These are phyloP conservation scores for Sequoia sempervirens DNA, from an alignment of 75 land plant genomes.

Conservation along the genomic window DNA sequence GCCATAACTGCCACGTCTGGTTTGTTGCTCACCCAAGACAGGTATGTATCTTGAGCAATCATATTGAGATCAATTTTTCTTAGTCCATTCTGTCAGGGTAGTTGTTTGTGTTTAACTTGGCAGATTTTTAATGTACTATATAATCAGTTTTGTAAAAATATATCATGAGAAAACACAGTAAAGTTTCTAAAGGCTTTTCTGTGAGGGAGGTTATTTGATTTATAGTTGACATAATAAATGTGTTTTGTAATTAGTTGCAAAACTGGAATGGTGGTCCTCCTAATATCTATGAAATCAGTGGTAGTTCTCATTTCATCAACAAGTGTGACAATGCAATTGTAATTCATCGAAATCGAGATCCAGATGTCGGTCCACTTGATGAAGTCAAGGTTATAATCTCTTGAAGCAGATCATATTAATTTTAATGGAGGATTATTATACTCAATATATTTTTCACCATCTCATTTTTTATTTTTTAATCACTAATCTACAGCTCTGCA, in stretches of 20 bases:
- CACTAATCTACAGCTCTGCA: constrained; percentile 13
- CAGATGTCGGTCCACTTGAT: constrained; percentile 59
- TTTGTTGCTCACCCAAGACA: constrained; percentile 99
- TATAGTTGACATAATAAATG: background rate
- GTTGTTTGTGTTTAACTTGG: background rate
- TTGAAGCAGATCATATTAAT: background rate
- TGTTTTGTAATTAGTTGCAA: constrained; percentile 45
- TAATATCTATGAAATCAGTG: constrained; percentile 91
- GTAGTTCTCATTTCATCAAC: constrained; percentile 99
- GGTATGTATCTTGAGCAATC: constrained; percentile 31
- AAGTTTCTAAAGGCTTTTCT: background rate
- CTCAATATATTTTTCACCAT: background rate
- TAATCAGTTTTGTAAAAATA: background rate
- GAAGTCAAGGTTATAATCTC: constrained; percentile 57
- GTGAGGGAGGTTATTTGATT: background rate
- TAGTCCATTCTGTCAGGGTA: background rate
- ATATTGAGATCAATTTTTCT: background rate
- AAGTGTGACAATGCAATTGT: constrained; percentile 99
- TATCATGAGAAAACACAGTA: background rate
- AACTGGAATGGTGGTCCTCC: constrained; percentile 84
- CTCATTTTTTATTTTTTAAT: background rate
- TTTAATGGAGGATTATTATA: background rate
- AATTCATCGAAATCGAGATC: constrained; percentile 88
- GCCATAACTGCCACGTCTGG: constrained; percentile 97
- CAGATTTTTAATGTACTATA: background rate